Evolutionary conservation across 176 grass and related monocot species (phyloP).

Genomic region (Calamus simplicifolius): DNA sequence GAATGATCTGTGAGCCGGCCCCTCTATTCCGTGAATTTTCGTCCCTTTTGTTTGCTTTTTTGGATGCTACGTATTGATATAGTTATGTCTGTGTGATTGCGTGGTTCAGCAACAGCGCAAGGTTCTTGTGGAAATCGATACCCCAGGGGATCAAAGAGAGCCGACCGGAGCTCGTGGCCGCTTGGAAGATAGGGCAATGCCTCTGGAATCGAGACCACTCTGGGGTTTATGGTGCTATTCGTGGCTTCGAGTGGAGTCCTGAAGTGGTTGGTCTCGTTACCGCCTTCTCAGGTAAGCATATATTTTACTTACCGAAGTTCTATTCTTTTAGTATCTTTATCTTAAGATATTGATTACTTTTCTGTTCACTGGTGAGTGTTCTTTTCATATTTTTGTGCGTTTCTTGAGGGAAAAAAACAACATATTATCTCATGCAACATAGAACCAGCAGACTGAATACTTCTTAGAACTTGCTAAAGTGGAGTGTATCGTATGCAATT

Average conservation of each 20-base stretch:
- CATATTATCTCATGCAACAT: no score
- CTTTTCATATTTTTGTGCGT: no score
- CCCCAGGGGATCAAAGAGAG: conserved; percentile 70
- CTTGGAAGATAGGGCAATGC: conserved; percentile 81
- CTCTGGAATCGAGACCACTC: conserved; percentile 79
- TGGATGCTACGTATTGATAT: background rate
- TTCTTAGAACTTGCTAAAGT: no score
- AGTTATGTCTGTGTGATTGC: background rate
- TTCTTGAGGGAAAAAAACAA: no score
- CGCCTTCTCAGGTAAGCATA: conserved; percentile 50
- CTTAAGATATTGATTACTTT: no score
- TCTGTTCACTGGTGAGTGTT: no score
- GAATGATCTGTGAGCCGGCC: conserved; percentile 47
- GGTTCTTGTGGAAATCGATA: conserved; percentile 77
- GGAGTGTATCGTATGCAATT: no score
- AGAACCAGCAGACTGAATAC: no score
- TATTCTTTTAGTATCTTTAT: no score
- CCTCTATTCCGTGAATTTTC: background rate
- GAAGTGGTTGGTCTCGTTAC: conserved; percentile 44
- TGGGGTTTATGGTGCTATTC: conserved; percentile 45
- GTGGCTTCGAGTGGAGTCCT: conserved; percentile 57
- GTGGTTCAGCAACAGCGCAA: conserved; percentile 62
- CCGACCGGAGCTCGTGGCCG: conserved; percentile 50
- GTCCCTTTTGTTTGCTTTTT: background rate
- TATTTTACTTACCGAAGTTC: no score